A percentile compares a stretch with the other conserved stretches of the same genome.
Conservation (phyloP, 495 filamentous ascomycete genomes). For the Daldinia bambusicola region DNA sequence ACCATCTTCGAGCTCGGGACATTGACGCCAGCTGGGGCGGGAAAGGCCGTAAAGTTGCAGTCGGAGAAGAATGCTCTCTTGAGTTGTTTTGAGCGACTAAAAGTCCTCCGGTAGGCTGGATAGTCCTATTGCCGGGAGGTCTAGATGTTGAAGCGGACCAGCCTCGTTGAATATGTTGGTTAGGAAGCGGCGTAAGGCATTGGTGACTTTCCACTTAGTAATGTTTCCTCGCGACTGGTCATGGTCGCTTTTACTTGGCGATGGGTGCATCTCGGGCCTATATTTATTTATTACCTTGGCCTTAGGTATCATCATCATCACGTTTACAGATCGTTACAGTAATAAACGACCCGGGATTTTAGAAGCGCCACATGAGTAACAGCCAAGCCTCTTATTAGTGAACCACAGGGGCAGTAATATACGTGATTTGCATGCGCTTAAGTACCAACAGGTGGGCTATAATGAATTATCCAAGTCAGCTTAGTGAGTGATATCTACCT, state of each 20-base stretch:
- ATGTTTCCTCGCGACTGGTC: conserved; percentile 19
- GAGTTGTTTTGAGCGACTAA: conserved; percentile 55
- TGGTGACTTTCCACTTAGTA: conserved; percentile 53
- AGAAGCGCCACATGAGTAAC: conserved; percentile 3
- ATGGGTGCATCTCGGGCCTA: conserved; percentile 10
- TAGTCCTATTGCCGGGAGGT: conserved; percentile 57
- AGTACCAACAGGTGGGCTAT: background rate
- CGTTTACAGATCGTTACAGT: background rate
- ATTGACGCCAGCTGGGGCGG: conserved; percentile 52
- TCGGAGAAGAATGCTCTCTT: conserved; percentile 57
- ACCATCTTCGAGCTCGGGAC: conserved; percentile 57
- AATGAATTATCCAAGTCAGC: background rate
- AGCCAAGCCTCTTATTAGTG: conserved; percentile 6
- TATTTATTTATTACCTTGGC: conserved; percentile 2
- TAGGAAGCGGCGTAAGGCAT: conserved; percentile 52
- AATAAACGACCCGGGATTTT: background rate
- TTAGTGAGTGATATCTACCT: background rate
- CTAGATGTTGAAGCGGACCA: conserved; percentile 55
- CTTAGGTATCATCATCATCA: conserved; percentile 12
- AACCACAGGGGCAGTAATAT: background rate
- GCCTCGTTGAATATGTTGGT: conserved; percentile 53
- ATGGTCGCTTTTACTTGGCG: background rate
- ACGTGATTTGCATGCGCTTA: too few relatives aligned
- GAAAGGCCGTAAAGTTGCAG: conserved; percentile 58
- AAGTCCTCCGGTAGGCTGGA: conserved; percentile 50